Evolutionary conservation across 306 rosid genomes (phyloP), one percentile per base, ranked within the genome.

Genomic region (Canavalia ensiformis): DNA sequence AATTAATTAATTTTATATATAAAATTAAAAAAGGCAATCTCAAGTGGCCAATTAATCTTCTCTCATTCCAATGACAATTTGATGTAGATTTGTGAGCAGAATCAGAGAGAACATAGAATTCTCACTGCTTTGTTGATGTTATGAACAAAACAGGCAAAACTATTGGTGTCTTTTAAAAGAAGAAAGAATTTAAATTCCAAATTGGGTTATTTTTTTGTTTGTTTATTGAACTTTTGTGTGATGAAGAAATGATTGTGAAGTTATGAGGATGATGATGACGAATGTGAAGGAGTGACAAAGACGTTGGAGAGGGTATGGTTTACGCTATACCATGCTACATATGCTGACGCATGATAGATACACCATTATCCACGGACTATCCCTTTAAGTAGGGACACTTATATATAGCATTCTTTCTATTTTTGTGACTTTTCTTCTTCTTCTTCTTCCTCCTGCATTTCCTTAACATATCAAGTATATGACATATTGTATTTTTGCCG

Each of bases 51-150:
- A 54, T 73, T 13, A 56, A 67, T 41, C 4, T 13, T 31, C 56
- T 69, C 6, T 69, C 75, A 69, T 60, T 77, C 80, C 59, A 69
- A 73, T 51, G 46, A 68, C 13, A 18, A 54, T 0, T 52, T 72
- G 46, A 5, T 71, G 31, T 6, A 31, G 33, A 52, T 25, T 18
- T 76, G 51, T 71, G 75, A 80, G 82, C 78, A 80, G 82, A 77
- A 62, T 80, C 55, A 52, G 63, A 58, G 64, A 51, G 72, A 37
- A 68, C 49, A 3, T 55, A 13, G 33, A 73, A 56, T 66, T 42
- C 71, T 84, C 75, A 77, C 57, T 25, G 56, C n/a, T 57, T 2
- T 47, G 4, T 51, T 33, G 50, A 13, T 42, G 11, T 41, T 11
- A 5, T 4, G 37, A 25, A 35, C 28, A 62, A 33, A 7, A 55